Evolutionary conservation across 2,329 filamentous ascomycete genomes (phyloP).

Genomic region (Phyllosticta citribraziliensis): DNA sequence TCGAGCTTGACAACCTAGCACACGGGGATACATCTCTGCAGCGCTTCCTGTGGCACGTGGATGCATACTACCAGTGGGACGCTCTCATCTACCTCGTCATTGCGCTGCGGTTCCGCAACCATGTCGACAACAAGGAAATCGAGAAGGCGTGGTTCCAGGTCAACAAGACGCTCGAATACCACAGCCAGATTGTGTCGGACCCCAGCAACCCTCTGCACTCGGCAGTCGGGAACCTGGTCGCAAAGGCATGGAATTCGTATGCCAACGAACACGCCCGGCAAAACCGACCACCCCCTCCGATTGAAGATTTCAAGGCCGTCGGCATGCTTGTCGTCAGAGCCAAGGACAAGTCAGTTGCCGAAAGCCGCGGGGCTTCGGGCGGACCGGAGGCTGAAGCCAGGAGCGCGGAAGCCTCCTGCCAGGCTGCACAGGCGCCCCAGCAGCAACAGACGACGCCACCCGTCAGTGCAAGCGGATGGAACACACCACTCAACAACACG

Average conservation of each 20-base stretch:
- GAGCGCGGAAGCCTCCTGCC: background rate
- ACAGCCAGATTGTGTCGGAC: constrained; percentile 30
- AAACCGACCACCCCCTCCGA: constrained; percentile 17
- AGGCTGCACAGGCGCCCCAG: background rate
- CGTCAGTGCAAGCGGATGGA: background rate
- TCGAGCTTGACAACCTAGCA: constrained; percentile 32
- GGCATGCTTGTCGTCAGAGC: background rate
- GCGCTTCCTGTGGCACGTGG: constrained; percentile 37
- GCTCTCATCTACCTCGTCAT: constrained; percentile 41
- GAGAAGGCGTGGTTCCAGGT: constrained; percentile 37
- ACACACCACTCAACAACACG: constrained; percentile 10
- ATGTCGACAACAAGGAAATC: constrained; percentile 16
- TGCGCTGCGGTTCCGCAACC: constrained; percentile 20
- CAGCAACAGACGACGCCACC: background rate
- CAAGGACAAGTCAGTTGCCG: background rate
- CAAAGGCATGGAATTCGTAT: constrained; percentile 36
- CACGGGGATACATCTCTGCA: constrained; percentile 30
- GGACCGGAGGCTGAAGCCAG: background rate
- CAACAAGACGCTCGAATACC: constrained; percentile 33
- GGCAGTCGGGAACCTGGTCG: constrained; percentile 33
- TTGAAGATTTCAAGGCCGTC: constrained; percentile 15
- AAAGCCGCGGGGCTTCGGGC: background rate
- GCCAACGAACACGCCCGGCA: constrained; percentile 8
- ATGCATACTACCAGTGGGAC: constrained; percentile 43
- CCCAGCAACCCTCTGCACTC: constrained; percentile 30